Percentiles rank a stretch among this genome's conserved stretches.
phyloP scores from a whole-genome alignment of 2,329 filamentous ascomycete genomes.

The Sporothrix humicola region DNA sequence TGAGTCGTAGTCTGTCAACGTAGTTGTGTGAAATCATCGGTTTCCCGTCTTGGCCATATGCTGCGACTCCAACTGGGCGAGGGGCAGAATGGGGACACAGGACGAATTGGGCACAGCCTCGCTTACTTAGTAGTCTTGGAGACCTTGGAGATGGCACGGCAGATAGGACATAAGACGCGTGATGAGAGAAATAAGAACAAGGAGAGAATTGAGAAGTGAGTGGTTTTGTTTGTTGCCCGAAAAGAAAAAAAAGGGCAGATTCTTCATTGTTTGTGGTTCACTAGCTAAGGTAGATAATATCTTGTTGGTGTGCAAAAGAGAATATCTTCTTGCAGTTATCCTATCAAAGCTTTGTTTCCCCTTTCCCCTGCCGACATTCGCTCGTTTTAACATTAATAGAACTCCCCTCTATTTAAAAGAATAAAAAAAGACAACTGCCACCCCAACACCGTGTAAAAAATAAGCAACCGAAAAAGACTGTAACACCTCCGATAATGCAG shows the following conservation, averaged over 20 bases:
- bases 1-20: not conserved
- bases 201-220: not conserved
- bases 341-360: not conserved
- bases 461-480: not conserved
- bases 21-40: not conserved
- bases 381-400: not conserved
- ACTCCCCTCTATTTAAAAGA: not conserved
- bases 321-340: not conserved
- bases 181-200: not conserved
- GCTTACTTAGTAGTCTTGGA: conserved; percentile 2
- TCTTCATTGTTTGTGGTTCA: not conserved
- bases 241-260: not conserved
- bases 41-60: not conserved
- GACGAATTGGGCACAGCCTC: conserved; percentile 5
- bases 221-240: not conserved
- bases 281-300: too few relatives aligned
- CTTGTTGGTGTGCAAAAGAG: too few relatives aligned
- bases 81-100: not conserved
- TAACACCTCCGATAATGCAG: conserved; percentile 23
- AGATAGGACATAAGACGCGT: not conserved
- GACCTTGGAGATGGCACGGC: not conserved
- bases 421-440: not conserved
- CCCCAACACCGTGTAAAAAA: conserved; percentile 15
- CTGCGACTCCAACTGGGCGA: not conserved
- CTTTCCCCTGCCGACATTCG: not conserved